Conservation (phyloP, 2,329 filamentous ascomycete genomes). For the Arachnopeziza araneosa region DNA sequence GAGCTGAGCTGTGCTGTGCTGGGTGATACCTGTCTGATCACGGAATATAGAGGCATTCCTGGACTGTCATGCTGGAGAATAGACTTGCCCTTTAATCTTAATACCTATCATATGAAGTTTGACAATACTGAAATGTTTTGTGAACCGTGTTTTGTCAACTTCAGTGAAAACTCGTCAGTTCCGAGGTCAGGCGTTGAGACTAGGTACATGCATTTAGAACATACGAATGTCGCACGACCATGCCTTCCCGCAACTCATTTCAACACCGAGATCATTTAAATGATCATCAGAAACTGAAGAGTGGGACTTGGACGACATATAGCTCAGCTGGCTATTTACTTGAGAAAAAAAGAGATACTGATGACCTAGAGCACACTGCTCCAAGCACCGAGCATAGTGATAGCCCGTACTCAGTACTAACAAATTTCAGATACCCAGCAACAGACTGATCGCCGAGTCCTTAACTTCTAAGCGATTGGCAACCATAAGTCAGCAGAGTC, state of each 20-base stretch:
- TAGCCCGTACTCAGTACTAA: not conserved
- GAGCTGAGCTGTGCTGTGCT: not conserved
- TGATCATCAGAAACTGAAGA: not conserved
- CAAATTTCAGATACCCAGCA: not conserved
- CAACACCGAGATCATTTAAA: not conserved
- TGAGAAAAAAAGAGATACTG: not conserved
- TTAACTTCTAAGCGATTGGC: not conserved
- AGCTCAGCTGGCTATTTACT: not conserved
- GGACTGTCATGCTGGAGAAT: not conserved
- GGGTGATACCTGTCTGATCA: not conserved
- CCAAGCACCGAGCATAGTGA: not conserved
- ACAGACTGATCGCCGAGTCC: not conserved
- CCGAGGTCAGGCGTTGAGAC: not conserved
- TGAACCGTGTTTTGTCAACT: not conserved
- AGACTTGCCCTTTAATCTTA: not conserved
- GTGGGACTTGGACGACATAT: not conserved
- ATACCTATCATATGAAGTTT: not conserved
- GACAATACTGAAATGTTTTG: not conserved
- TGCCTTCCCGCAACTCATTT: not conserved
- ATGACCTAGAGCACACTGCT: not conserved
- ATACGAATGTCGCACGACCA: not conserved
- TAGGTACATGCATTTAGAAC: not conserved
- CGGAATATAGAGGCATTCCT: not conserved
- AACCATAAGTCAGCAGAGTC: not conserved
- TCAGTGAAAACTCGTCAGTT: not conserved